Evolutionary conservation across 2,329 filamentous ascomycete genomes (phyloP).

Genomic region (Microsporum audouinii): DNA sequence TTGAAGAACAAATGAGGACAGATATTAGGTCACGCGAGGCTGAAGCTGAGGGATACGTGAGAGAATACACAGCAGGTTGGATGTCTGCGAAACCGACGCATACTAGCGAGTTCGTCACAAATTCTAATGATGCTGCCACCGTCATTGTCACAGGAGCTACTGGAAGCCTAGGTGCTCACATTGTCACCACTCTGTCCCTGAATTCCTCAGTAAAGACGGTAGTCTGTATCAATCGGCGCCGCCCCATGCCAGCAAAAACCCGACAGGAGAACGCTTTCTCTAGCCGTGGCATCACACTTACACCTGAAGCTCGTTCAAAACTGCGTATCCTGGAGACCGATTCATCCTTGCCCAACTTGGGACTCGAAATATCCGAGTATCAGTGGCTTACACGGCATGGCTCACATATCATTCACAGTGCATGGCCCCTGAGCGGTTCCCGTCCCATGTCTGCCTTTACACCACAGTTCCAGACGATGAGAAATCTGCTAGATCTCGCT

Average conservation of each 20-base stretch:
- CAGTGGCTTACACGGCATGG: conserved; percentile 16
- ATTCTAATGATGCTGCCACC: too few species aligned
- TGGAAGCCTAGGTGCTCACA: conserved; percentile 31
- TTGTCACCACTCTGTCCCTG: conserved; percentile 27
- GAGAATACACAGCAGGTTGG: too few species aligned
- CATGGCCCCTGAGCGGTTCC: conserved; percentile 46
- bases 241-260: conserved; percentile 13
- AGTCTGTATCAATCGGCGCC: conserved; percentile 39
- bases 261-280: conserved; percentile 29
- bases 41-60: too few species aligned
- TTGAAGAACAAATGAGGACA: too few species aligned
- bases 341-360: conserved; percentile 40
- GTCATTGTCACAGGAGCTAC: conserved; percentile 30
- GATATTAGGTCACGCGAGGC: too few species aligned
- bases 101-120: background rate
- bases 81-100: background rate
- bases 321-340: conserved; percentile 40
- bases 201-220: conserved; percentile 23
- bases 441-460: conserved; percentile 41
- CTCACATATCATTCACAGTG: conserved; percentile 45
- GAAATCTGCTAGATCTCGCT: conserved; percentile 40
- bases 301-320: conserved; percentile 22
- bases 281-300: conserved; percentile 18
- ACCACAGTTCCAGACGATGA: conserved; percentile 40
- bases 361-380: conserved; percentile 1